Percentiles rank a stretch among this genome's conserved stretches.
Conservation (phyloP, 2,329 filamentous ascomycete genomes). For the Kalaharituber pfeilii region DNA sequence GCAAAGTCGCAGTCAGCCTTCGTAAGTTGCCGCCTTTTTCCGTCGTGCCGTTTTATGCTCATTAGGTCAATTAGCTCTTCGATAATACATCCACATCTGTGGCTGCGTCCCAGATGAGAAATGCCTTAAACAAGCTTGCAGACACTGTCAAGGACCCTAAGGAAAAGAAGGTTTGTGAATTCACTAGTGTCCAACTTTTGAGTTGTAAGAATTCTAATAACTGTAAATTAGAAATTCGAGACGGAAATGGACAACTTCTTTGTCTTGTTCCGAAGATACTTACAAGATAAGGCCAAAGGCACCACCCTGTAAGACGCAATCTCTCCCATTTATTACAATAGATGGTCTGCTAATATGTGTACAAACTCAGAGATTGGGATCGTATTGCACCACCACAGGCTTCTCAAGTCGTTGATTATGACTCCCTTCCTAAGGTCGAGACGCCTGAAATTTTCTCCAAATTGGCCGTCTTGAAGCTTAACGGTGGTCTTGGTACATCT, state of each 20-base stretch:
- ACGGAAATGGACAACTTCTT: constrained; percentile 99
- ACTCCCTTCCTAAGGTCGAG: constrained; percentile 72
- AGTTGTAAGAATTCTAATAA: background rate
- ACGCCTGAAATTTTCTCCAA: constrained; percentile 92
- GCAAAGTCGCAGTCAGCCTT: constrained; percentile 40
- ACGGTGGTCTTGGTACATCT: constrained; percentile 95
- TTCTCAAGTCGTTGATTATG: constrained; percentile 89
- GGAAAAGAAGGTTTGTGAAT: constrained; percentile 55
- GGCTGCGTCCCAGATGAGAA: constrained; percentile 97
- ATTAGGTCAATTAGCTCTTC: constrained; percentile 84
- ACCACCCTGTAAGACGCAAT: constrained; percentile 51
- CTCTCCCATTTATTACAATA: background rate
- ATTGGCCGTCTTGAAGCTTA: constrained; percentile 95
- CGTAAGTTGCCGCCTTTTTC: constrained; percentile 28
- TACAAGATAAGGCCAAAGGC: constrained; percentile 98
- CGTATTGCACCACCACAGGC: constrained; percentile 86
- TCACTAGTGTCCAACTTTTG: background rate
- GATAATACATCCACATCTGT: constrained; percentile 98
- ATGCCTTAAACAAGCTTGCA: constrained; percentile 78
- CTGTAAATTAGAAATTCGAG: constrained; percentile 57
- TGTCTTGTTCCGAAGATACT: constrained; percentile 88
- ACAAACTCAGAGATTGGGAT: constrained; percentile 75
- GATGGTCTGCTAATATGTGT: constrained; percentile 17
- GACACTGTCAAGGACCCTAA: constrained; percentile 73
- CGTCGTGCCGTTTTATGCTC: too few species aligned